phyloP scores from a whole-genome alignment of 2,329 filamentous ascomycete genomes.

The Diaporthe velutina region DNA sequence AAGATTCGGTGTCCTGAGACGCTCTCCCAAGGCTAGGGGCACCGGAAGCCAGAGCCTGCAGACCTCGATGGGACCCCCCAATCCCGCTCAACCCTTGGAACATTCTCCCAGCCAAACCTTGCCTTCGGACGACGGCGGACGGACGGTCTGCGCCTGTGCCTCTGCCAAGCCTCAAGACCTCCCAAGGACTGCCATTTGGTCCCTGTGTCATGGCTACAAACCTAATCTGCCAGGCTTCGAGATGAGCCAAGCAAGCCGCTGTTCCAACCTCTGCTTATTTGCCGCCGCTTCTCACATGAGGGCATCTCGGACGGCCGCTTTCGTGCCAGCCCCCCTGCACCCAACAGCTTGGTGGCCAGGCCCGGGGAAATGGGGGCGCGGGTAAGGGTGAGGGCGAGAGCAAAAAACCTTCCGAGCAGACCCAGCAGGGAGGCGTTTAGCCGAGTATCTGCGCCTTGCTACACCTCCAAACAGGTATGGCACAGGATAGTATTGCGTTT shows the following conservation, averaged over 20 bases:
- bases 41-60: conserved; percentile 27
- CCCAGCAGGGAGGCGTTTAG: not conserved
- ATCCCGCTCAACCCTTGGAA: conserved; percentile 15
- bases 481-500: conserved; percentile 4
- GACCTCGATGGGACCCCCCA: conserved; percentile 14
- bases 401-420: not conserved
- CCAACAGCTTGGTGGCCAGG: not conserved
- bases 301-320: conserved; percentile 2
- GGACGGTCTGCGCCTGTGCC: conserved; percentile 12
- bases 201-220: conserved; percentile 24
- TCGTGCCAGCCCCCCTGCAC: not conserved
- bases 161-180: conserved; percentile 2
- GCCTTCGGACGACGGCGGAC: conserved; percentile 28
- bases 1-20: conserved; percentile 21
- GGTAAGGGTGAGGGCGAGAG: not conserved
- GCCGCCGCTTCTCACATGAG: conserved; percentile 6
- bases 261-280: not conserved
- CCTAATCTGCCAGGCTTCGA: conserved; percentile 27
- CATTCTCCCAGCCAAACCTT: conserved; percentile 27
- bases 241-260: conserved; percentile 23
- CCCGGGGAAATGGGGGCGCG: not conserved
- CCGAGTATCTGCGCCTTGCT: not conserved
- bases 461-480: conserved; percentile 3
- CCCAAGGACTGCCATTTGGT: not conserved
- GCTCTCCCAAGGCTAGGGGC: conserved; percentile 20